These are phyloP conservation scores for Sporothrix protearum DNA, from an alignment of 2,329 filamentous ascomycete species.

Conservation along the genomic window DNA sequence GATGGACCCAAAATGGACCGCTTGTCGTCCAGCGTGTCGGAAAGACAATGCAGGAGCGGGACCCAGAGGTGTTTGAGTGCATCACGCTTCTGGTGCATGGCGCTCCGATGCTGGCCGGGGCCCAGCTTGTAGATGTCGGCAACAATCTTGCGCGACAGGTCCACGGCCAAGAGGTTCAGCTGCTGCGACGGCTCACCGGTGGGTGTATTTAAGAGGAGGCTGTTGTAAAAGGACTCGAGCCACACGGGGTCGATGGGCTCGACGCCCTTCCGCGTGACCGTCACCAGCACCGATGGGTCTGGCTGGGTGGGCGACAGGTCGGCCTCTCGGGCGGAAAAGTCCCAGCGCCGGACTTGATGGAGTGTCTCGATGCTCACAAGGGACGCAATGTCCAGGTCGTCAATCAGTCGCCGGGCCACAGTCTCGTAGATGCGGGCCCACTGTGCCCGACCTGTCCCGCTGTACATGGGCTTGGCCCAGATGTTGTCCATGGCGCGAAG, in stretches of 20 bases:
- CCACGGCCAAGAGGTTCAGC: background rate
- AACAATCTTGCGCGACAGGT: background rate
- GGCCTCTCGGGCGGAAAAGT: background rate
- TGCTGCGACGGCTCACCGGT: too few species aligned
- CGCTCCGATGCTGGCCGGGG: background rate
- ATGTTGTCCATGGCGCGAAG: background rate
- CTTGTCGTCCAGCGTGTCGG: background rate
- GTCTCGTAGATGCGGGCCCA: background rate
- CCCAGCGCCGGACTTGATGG: too few species aligned
- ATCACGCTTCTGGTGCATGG: background rate
- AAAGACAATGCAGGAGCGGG: background rate
- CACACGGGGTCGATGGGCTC: background rate
- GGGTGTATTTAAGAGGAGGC: too few species aligned
- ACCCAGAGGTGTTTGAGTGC: background rate
- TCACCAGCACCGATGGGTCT: background rate
- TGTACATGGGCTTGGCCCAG: background rate
- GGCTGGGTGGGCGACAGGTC: background rate
- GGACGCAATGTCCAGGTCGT: background rate
- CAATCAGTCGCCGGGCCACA: background rate
- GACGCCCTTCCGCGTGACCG: background rate
- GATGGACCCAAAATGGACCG: background rate
- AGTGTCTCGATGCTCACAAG: background rate
- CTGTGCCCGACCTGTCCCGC: too few species aligned
- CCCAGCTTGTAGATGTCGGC: background rate
- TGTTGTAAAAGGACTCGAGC: background rate